Conservation (phyloP, 1,284 basidiomycete genomes). For the Irpex sp. region DNA sequence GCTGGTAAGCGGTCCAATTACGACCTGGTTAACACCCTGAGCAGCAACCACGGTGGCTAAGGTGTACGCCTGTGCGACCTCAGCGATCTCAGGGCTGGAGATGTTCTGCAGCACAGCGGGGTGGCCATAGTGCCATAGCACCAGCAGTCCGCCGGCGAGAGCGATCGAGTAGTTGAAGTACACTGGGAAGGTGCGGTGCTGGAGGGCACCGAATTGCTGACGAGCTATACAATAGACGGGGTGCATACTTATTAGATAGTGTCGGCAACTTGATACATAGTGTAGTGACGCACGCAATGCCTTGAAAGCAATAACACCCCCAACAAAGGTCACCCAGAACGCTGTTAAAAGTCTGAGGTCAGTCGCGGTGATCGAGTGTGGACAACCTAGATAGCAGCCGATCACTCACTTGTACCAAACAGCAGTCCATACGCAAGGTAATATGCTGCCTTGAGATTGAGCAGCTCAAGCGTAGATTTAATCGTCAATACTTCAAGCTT, state of each 20-base stretch:
- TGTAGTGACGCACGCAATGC: slow-evolving; percentile 43
- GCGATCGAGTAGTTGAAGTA: slow-evolving; percentile 67
- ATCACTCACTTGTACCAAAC: slow-evolving; percentile 64
- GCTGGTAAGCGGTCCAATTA: slow-evolving; percentile 66
- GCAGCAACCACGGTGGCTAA: slow-evolving; percentile 47
- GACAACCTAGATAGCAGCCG: not conserved
- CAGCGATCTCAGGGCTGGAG: slow-evolving; percentile 46
- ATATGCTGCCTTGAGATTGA: slow-evolving; percentile 48
- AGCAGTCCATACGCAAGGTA: slow-evolving; percentile 56
- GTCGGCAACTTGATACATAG: not conserved
- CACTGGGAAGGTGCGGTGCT: slow-evolving; percentile 71
- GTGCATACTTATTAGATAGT: not conserved
- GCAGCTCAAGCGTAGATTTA: slow-evolving; percentile 35
- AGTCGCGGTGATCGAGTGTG: not conserved
- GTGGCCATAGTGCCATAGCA: slow-evolving; percentile 63
- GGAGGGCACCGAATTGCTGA: slow-evolving; percentile 74
- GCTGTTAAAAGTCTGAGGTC: slow-evolving; percentile 31
- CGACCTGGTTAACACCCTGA: slow-evolving; percentile 55
- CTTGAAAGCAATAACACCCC: slow-evolving; percentile 58
- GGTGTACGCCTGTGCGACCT: slow-evolving; percentile 71
- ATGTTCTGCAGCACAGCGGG: slow-evolving; percentile 53
- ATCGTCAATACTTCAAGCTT: slow-evolving; percentile 32
- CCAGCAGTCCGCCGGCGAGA: slow-evolving; percentile 54
- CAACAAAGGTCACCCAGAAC: slow-evolving; percentile 67
- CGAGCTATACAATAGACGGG: slow-evolving; percentile 39